Conservation (phyloP, 208 protist genomes). For the Novymonas esmeraldas region DNA sequence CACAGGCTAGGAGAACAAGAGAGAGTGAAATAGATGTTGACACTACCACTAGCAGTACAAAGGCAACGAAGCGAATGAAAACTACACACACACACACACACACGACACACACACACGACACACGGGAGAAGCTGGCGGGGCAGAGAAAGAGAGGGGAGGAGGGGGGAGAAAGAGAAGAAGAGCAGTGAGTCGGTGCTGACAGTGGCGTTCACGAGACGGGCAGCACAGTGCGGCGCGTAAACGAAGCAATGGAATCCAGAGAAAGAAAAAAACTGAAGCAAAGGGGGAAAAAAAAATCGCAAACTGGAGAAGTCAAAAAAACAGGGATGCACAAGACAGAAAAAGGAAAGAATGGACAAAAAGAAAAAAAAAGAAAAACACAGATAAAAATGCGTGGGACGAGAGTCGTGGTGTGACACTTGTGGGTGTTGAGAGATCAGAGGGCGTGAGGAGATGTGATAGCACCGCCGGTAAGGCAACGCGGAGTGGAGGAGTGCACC, state of each 20-base stretch:
- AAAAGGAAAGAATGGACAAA: not conserved
- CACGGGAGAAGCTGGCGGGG: not conserved
- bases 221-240: conserved; percentile 2
- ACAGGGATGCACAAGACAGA: not conserved
- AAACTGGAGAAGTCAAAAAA: not conserved
- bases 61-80: too few species aligned
- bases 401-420: not conserved
- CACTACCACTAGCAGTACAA: too few species aligned
- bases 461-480: too few species aligned
- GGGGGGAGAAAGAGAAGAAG: not conserved
- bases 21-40: too few species aligned
- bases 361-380: conserved; percentile 13
- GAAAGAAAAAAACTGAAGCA: not conserved
- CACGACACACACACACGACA: conserved; percentile 5
- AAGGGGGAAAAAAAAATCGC: conserved; percentile 3
- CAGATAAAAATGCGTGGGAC: conserved; percentile 3
- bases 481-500: too few species aligned
- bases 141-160: conserved; percentile 6
- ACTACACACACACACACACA: conserved; percentile 5
- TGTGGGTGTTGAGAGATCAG: not conserved
- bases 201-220: conserved; percentile 1
- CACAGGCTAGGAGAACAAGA: too few species aligned
- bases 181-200: too few species aligned
- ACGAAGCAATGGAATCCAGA: conserved; percentile 1
- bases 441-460: not conserved